Evolutionary conservation across 257 asterid genomes (phyloP), one percentile per base, ranked within the genome.

Genomic region (Scutellaria baicalensis): DNA sequence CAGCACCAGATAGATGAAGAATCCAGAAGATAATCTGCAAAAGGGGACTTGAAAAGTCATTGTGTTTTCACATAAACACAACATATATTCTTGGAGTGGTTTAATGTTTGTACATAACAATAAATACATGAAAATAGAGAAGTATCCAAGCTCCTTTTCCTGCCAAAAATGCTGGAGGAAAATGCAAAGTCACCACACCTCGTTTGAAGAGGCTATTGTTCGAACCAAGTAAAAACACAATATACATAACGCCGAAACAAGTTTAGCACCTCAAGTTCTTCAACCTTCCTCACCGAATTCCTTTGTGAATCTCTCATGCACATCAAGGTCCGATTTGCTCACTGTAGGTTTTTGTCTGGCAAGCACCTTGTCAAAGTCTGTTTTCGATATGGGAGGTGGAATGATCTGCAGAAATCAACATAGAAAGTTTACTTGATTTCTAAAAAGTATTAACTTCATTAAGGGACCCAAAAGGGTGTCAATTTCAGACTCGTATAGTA

Each of bases 231-330:
- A 51, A 60, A 74, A 72, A 56, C 81, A 75, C 64, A 75, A 72
- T 66, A 78, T 79, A 79, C 88, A 82, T n/a, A 59, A 67, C 42
- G 31, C 16, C 8, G 49, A 6, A 49, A 64, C 65, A 56, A 27
- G 18, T 58, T 48, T 14, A 27, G 39, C 70, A 55, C 60, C 52
- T 72, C 58, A 12, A 39, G 51, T 64, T 71, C 75, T 50, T 91
- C 85, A 94, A 42, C 99, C 99, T 85, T 94, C 99, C 83, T 94
- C 97, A 12, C 99, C 99, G 8, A 91, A 91, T 80, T 94, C 99
- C 79, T 76, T 76, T 56, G 97, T 91, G 82, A 91, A 94, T 83
- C 91, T 82, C 85, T 91, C 96, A 3, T 94, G 99, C 78, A 91
- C 92, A 11, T 89, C 92, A 40, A 94, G 99, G 75, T 94, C 99